Evolutionary conservation across 1,284 basidiomycete species (phyloP).

Genomic region (Irpex rosettiformis): DNA sequence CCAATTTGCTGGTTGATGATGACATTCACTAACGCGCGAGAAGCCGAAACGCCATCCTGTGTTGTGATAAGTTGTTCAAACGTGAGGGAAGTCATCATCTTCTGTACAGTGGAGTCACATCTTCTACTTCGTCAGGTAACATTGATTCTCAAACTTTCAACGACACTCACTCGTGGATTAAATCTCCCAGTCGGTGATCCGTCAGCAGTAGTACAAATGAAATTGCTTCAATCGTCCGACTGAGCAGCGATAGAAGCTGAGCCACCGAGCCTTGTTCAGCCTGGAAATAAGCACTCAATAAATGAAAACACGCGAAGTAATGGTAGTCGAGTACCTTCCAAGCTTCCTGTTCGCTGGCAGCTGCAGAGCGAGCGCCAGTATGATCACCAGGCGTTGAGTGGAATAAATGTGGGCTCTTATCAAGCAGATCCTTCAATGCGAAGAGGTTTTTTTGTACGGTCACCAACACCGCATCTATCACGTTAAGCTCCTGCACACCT

Average conservation of each 20-base stretch:
- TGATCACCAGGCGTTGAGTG: slow-evolving; percentile 70
- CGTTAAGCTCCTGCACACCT: slow-evolving; percentile 50
- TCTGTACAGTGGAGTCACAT: slow-evolving; percentile 69
- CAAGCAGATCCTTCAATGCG: slow-evolving; percentile 73
- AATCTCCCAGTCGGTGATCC: slow-evolving; percentile 88
- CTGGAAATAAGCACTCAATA: slow-evolving; percentile 31
- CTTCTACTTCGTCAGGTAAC: slow-evolving; percentile 33
- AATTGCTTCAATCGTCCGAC: slow-evolving; percentile 86
- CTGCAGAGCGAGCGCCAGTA: slow-evolving; percentile 46
- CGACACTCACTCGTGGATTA: slow-evolving; percentile 69
- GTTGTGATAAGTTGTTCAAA: slow-evolving; percentile 85
- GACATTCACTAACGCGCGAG: slow-evolving; percentile 88
- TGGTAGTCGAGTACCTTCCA: slow-evolving; percentile 60
- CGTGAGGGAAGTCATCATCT: slow-evolving; percentile 64
- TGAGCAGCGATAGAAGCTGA: slow-evolving; percentile 71
- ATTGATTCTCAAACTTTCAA: slow-evolving; percentile 4
- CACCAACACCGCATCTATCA: slow-evolving; percentile 62
- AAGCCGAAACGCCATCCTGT: slow-evolving; percentile 78
- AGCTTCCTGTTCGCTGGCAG: slow-evolving; percentile 70
- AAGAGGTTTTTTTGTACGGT: slow-evolving; percentile 78
- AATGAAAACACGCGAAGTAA: background rate
- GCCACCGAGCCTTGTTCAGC: slow-evolving; percentile 80
- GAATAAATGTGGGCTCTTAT: slow-evolving; percentile 77
- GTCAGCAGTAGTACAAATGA: slow-evolving; percentile 90
- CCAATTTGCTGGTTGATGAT: slow-evolving; percentile 98